Percentiles rank a stretch among this genome's conserved stretches.
phyloP scores from a whole-genome alignment of 176 grass and related monocot genomes.

The Ensete ventricosum region DNA sequence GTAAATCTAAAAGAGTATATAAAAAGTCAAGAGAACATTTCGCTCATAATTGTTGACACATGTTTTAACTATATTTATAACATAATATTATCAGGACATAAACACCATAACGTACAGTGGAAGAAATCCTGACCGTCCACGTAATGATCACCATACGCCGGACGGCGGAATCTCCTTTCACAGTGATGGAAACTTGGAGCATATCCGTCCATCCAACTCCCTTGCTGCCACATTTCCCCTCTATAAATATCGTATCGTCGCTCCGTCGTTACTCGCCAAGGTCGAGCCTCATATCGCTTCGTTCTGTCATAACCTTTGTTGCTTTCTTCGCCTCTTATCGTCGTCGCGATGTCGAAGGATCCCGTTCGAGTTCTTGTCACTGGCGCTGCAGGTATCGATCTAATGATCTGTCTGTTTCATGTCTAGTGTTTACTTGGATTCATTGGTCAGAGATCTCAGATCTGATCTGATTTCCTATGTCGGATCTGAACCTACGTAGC shows the following conservation, averaged over 20 bases:
- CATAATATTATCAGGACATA: too few relatives aligned
- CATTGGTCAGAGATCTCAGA: constrained; percentile 12
- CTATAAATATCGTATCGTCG: too few relatives aligned
- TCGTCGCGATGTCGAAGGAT: constrained; percentile 36
- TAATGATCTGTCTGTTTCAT: background rate
- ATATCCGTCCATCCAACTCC: too few relatives aligned
- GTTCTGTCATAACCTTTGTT: background rate
- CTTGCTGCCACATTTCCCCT: too few relatives aligned
- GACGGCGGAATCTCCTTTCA: background rate
- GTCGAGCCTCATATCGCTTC: background rate
- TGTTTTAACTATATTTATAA: too few relatives aligned
- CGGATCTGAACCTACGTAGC: background rate
- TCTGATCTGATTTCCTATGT: background rate
- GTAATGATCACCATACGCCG: background rate
- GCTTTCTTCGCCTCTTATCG: background rate
- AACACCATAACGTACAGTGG: too few relatives aligned
- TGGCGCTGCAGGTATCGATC: constrained; percentile 72
- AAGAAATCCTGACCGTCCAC: background rate
- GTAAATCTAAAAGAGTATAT: too few relatives aligned
- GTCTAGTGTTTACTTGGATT: background rate
- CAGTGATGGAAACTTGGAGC: background rate
- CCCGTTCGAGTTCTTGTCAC: constrained; percentile 94
- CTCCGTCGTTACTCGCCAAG: background rate
- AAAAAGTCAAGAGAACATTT: too few relatives aligned
- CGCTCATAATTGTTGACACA: too few relatives aligned